Evolutionary conservation across 176 grass and related monocot species (phyloP).

Genomic region (Triticum dicoccoides): DNA sequence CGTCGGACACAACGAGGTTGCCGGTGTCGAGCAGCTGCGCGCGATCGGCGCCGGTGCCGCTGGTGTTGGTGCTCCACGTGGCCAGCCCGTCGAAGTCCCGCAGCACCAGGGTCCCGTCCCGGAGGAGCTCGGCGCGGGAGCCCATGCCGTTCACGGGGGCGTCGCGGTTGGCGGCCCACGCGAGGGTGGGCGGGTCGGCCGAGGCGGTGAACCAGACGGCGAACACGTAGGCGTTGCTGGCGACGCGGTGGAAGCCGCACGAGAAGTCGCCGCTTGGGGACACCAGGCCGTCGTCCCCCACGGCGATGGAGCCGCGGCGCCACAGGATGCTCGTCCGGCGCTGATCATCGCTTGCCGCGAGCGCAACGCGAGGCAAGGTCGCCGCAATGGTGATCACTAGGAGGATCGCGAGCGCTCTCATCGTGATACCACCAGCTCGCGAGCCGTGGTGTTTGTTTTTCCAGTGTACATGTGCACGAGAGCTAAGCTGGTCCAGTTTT

Average conservation of each 20-base stretch:
- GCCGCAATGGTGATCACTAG: not conserved
- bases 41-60: conserved; percentile 21
- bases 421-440: not conserved
- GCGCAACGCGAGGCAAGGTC: not conserved
- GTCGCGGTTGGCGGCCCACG: conserved; percentile 63
- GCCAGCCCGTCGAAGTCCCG: conserved; percentile 43
- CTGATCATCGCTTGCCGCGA: not conserved
- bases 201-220: conserved; percentile 56
- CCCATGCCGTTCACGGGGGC: conserved; percentile 55
- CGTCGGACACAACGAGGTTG: conserved; percentile 54
- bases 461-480: too few relatives aligned
- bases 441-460: not conserved
- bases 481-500: too few relatives aligned
- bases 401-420: not conserved
- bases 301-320: conserved; percentile 15
- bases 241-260: conserved; percentile 57
- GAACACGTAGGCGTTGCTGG: conserved; percentile 50
- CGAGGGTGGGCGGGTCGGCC: conserved; percentile 21
- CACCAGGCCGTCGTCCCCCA: conserved; percentile 33
- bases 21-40: conserved; percentile 46
- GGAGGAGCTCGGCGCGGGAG: conserved; percentile 23
- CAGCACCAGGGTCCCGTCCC: conserved; percentile 27
- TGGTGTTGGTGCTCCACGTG: conserved; percentile 46
- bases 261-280: conserved; percentile 51
- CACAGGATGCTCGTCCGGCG: conserved; percentile 5